phyloP scores from a whole-genome alignment of 768 basidiomycete species.

The Rhodotorula kratochvilovae region DNA sequence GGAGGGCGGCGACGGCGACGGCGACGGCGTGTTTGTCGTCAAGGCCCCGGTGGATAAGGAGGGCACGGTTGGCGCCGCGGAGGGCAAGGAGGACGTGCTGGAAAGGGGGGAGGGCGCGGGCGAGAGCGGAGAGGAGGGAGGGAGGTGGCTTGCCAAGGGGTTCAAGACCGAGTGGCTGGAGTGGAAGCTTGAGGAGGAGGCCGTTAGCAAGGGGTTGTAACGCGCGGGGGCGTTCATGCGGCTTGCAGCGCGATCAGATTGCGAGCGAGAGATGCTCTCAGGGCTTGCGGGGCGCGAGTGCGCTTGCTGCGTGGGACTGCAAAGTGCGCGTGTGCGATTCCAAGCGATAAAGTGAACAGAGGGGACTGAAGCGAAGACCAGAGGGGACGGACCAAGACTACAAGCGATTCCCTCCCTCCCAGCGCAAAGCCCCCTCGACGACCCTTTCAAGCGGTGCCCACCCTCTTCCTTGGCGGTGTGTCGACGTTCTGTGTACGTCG shows the following conservation, averaged over 20 bases:
- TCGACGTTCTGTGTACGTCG: no score
- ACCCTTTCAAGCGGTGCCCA: no score
- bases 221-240: not conserved
- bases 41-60: slow-evolving; percentile 2
- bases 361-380: no score
- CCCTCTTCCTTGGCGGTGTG: no score
- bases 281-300: no score
- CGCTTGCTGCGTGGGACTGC: no score
- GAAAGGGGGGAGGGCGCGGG: slow-evolving; percentile 16
- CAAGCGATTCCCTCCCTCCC: no score
- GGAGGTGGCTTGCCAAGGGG: slow-evolving; percentile 32
- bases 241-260: not conserved
- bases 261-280: no score
- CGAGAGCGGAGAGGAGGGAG: slow-evolving; percentile 29
- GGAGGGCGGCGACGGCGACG: not conserved
- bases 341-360: no score
- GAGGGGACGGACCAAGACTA: no score
- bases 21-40: slow-evolving; percentile 14
- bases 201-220: slow-evolving; percentile 8
- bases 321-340: no score
- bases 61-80: not conserved
- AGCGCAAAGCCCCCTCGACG: no score
- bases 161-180: slow-evolving; percentile 31
- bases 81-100: not conserved
- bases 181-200: slow-evolving; percentile 30